Evolutionary conservation across 2,329 filamentous ascomycete species (phyloP).

Genomic region (Fusarium temperatum): DNA sequence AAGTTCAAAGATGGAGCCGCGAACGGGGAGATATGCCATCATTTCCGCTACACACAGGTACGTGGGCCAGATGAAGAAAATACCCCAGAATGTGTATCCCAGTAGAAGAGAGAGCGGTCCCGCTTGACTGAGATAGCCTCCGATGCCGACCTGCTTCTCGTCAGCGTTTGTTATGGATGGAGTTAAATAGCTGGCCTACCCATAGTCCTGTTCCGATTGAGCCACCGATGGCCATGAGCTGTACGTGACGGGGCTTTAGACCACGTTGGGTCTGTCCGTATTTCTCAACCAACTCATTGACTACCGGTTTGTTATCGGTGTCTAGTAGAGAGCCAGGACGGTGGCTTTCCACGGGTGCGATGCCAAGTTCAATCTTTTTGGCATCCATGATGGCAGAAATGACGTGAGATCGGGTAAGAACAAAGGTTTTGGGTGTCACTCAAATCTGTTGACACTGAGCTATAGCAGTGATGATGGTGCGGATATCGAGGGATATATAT

Average conservation of each 20-base stretch:
- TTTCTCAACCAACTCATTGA: constrained; percentile 3
- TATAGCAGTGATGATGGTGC: not conserved
- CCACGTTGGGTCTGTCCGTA: constrained; percentile 47
- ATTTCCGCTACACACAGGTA: not conserved
- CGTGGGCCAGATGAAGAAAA: not conserved
- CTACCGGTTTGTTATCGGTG: not conserved
- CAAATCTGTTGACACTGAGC: not conserved
- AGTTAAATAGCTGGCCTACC: constrained; percentile 2
- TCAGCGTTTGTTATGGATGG: not conserved
- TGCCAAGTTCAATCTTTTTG: not conserved
- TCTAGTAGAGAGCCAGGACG: not conserved
- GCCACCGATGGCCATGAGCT: constrained; percentile 59
- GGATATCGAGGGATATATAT: not conserved
- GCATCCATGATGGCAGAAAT: not conserved
- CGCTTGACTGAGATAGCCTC: not conserved
- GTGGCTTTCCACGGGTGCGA: not conserved
- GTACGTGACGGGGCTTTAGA: constrained; percentile 53
- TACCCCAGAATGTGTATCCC: not conserved
- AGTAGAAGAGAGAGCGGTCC: not conserved
- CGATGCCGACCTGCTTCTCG: not conserved
- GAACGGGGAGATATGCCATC: not conserved
- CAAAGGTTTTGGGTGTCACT: not conserved
- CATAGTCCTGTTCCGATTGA: constrained; percentile 57
- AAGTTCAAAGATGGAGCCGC: not conserved
- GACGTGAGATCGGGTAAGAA: not conserved